Evolutionary conservation across 208 protist species (phyloP).

Genomic region (Crithidia fasciculata): DNA sequence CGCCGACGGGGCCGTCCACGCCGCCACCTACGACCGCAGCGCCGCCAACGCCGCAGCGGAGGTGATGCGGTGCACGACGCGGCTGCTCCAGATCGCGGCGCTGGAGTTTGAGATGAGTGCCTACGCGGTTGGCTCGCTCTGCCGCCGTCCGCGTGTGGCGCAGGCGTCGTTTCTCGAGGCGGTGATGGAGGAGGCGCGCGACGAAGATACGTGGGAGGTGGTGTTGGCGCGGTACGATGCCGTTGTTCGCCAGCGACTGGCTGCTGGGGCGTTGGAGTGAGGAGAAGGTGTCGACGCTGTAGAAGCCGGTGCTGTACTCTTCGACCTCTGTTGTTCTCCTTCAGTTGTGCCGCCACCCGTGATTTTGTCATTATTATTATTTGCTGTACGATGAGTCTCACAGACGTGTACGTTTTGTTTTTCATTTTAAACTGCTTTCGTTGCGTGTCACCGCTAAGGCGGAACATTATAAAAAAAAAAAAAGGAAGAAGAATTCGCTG

Average conservation of each 20-base stretch:
- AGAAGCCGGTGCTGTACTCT: not conserved
- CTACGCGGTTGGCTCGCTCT: slow-evolving; percentile 52
- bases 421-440: no score
- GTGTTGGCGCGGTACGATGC: slow-evolving; percentile 33
- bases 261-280: not conserved
- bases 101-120: slow-evolving; percentile 52
- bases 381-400: no score
- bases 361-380: no score
- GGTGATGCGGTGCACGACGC: slow-evolving; percentile 53
- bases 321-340: no score
- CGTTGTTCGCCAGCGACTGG: slow-evolving; percentile 26
- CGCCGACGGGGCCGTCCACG: not conserved
- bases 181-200: slow-evolving; percentile 48
- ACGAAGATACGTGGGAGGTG: slow-evolving; percentile 47
- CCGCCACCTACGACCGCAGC: slow-evolving; percentile 31
- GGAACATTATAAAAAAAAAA: no score
- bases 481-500: no score
- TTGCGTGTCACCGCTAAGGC: no score
- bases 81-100: slow-evolving; percentile 58
- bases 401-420: no score
- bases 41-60: slow-evolving; percentile 48
- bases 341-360: no score
- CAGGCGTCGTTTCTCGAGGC: slow-evolving; percentile 55
- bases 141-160: slow-evolving; percentile 46
- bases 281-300: not conserved